phyloP scores from a whole-genome alignment of 2,329 filamentous ascomycete genomes.

The Passalora sequoiae region DNA sequence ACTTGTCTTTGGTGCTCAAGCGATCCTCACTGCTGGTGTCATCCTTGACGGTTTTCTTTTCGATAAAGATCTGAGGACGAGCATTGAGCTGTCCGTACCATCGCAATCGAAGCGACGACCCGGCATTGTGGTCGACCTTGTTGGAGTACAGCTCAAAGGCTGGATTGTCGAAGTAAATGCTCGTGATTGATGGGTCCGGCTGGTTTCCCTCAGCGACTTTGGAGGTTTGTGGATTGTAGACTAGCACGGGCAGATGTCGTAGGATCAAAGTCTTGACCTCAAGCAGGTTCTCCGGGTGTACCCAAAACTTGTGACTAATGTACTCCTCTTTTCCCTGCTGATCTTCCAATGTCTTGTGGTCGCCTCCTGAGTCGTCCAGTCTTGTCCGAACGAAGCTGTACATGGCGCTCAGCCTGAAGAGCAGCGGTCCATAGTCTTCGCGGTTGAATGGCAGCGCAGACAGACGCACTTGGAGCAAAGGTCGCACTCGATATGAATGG shows the following conservation, averaged over 20 bases:
- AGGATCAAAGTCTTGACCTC: conserved; percentile 96
- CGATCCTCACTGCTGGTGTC: conserved; percentile 72
- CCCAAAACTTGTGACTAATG: conserved; percentile 60
- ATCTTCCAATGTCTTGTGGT: conserved; percentile 17
- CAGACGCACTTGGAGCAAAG: conserved; percentile 84
- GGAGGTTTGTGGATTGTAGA: conserved; percentile 83
- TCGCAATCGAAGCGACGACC: conserved; percentile 75
- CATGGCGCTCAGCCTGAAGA: conserved; percentile 87
- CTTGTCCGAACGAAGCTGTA: conserved; percentile 90
- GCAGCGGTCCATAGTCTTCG: conserved; percentile 83
- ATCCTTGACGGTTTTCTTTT: conserved; percentile 80
- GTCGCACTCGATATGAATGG: conserved; percentile 77
- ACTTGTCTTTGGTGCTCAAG: conserved; percentile 89
- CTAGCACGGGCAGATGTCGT: conserved; percentile 79
- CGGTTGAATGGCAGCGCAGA: conserved; percentile 91
- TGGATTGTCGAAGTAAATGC: conserved; percentile 88
- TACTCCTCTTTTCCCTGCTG: conserved; percentile 29
- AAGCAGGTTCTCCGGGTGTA: conserved; percentile 89
- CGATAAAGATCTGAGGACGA: conserved; percentile 74
- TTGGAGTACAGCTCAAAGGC: conserved; percentile 80
- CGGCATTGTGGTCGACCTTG: conserved; percentile 74
- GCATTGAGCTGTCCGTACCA: conserved; percentile 85
- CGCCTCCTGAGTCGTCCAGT: conserved; percentile 53
- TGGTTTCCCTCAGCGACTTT: conserved; percentile 75
- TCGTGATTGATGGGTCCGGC: conserved; percentile 83